Evolutionary conservation across 257 asterid species (phyloP), one percentile per base, ranked within the genome.

Genomic region (Scutellaria minor): DNA sequence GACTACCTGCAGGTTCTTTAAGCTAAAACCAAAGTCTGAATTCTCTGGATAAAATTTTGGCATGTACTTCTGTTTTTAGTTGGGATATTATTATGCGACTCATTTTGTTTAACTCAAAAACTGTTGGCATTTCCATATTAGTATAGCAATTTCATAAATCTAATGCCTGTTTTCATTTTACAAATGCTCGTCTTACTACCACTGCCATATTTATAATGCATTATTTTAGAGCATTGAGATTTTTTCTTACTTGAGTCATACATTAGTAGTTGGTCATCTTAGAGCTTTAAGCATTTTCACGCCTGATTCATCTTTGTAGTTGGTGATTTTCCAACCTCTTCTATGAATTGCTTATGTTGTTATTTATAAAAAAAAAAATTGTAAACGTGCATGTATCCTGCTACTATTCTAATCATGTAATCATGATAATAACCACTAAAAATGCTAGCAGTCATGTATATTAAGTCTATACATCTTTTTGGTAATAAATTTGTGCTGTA

Each of bases 1-100:
- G 99, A 95, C 88, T 95, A 95, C 77, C 81, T 95, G 79, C 99
- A 95, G 98, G 99, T 95, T 70, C 57, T 77, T 72, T 47, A 2
- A 40, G 5, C 63, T 12, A 51, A 51, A 13, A 39, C 61, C 14
- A 7, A 44, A 10, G 6, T 51, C 10, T 56, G 8, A 41, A 47
- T 65, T 50, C 0, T 6, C 1, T 65, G 60, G 24, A 44, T 47
- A 45, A 63, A 24, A 13, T 53, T 73, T 62, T 39, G 3, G 45
- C 57, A 13, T 20, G 64, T 13, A 15, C 27, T 57, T 55, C 15
- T 5, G 37, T 31, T 31, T 60, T 62, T n/a, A 44, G 20, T 39
- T 11, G 7, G 46, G 66, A 44, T 14, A 24, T 70, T 9, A 10
- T 39, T 55, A 4, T 44, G 44, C 12, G 10, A 35, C 45, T 42